Conservation (phyloP, 2,329 filamentous ascomycete genomes). For the Akanthomyces uredinophilus region DNA sequence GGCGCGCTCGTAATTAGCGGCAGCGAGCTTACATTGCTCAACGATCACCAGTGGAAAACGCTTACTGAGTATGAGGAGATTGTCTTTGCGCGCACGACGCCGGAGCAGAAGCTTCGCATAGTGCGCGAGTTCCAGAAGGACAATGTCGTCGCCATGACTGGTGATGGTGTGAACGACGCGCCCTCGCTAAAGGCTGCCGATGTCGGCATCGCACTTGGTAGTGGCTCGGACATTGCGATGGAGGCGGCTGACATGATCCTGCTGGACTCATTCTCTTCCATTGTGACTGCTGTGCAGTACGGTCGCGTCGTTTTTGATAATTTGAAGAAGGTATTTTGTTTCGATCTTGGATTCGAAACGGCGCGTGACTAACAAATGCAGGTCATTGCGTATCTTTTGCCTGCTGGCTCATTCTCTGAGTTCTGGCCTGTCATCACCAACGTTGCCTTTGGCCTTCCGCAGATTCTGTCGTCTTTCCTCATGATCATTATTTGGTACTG, state of each 20-base stretch:
- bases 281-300: slow-evolving; percentile 67
- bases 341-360: neutral
- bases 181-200: slow-evolving; percentile 76
- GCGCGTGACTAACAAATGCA: slow-evolving; percentile 1
- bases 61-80: slow-evolving; percentile 64
- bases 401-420: slow-evolving; percentile 69
- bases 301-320: slow-evolving; percentile 77
- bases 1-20: slow-evolving; percentile 60
- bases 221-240: slow-evolving; percentile 77
- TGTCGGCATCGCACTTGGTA: slow-evolving; percentile 76
- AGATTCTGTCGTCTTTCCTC: slow-evolving; percentile 67
- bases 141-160: slow-evolving; percentile 75
- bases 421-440: slow-evolving; percentile 73
- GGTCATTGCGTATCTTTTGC: slow-evolving; percentile 62
- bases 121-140: slow-evolving; percentile 67
- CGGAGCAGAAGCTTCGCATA: slow-evolving; percentile 74
- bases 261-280: slow-evolving; percentile 66
- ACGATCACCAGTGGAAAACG: slow-evolving; percentile 63
- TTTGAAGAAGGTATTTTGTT: slow-evolving; percentile 54
- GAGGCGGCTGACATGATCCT: slow-evolving; percentile 78
- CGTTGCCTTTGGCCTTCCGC: slow-evolving; percentile 66
- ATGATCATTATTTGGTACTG: slow-evolving; percentile 61
- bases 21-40: slow-evolving; percentile 59
- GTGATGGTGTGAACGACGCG: slow-evolving; percentile 82
- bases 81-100: slow-evolving; percentile 69